Evolutionary conservation across 2,329 filamentous ascomycete genomes (phyloP).

Genomic region (Colletotrichum agaves): DNA sequence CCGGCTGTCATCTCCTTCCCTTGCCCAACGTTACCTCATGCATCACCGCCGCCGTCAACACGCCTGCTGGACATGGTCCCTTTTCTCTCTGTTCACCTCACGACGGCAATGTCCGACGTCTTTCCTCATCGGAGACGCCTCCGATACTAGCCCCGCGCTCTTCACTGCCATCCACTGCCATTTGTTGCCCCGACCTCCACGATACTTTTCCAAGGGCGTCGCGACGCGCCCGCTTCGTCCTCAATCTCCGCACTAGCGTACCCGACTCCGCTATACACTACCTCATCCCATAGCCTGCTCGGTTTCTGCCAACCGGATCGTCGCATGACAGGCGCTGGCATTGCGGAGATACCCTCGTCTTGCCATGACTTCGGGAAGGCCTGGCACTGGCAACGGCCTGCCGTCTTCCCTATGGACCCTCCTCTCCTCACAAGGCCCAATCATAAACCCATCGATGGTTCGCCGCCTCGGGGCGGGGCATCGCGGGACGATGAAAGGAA

Average conservation of each 20-base stretch:
- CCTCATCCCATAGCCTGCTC: slow-evolving; percentile 3
- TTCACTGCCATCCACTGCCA: not conserved
- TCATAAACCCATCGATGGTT: slow-evolving; percentile 7
- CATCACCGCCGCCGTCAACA: not conserved
- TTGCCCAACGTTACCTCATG: slow-evolving; percentile 5
- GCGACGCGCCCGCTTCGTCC: not conserved
- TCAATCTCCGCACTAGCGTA: slow-evolving; percentile 13
- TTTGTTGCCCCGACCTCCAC: too few relatives aligned
- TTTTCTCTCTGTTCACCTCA: not conserved
- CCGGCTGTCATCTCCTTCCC: slow-evolving; percentile 18
- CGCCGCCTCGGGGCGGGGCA: slow-evolving; percentile 1
- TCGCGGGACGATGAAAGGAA: not conserved
- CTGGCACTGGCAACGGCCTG: not conserved
- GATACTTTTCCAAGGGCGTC: not conserved
- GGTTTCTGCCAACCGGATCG: slow-evolving; percentile 6
- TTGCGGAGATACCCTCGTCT: slow-evolving; percentile 1
- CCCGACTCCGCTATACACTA: not conserved
- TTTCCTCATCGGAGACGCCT: slow-evolving; percentile 8
- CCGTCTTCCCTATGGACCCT: not conserved
- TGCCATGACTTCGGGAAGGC: not conserved
- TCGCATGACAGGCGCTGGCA: slow-evolving; percentile 8
- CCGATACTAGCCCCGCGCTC: not conserved
- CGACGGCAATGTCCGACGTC: slow-evolving; percentile 25
- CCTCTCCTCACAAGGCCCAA: not conserved
- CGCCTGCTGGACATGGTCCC: not conserved